Conservation (phyloP, 78 protist species). For the Corallochytrium limacisporum region DNA sequence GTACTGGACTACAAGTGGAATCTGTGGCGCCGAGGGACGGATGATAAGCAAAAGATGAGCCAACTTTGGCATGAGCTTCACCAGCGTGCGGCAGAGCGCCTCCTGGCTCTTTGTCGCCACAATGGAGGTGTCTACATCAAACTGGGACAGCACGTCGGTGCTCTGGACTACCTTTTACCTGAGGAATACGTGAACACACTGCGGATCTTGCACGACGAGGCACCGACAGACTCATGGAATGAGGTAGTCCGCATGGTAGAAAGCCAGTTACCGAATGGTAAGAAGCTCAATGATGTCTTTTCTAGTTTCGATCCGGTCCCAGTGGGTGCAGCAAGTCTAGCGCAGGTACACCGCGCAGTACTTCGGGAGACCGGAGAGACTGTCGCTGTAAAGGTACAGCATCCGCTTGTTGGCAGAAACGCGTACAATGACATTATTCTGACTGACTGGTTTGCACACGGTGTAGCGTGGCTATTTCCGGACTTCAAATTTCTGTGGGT, state of each 20-base stretch:
- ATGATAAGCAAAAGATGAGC: too few species aligned
- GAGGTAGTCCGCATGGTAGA: neutral
- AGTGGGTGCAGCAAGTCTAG: too few species aligned
- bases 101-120: neutral
- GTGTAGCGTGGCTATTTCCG: neutral
- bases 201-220: slow-evolving; percentile 5
- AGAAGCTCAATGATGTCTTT: too few species aligned
- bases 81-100: neutral
- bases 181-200: neutral
- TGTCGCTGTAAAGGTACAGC: too few species aligned
- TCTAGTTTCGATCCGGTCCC: too few species aligned
- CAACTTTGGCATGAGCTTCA: too few species aligned
- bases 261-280: too few species aligned
- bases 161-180: slow-evolving; percentile 22
- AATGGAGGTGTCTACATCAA: slow-evolving; percentile 16
- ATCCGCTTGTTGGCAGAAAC: slow-evolving; percentile 1
- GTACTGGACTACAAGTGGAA: too few species aligned
- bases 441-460: neutral
- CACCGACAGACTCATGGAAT: neutral
- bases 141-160: slow-evolving; percentile 18
- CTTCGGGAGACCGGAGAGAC: neutral
- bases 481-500: slow-evolving; percentile 11
- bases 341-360: too few species aligned
- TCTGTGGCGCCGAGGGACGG: too few species aligned
- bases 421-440: neutral